Percentiles rank a stretch among this genome's conserved stretches.
These are phyloP conservation scores for Penicillium sp. DNA, from an alignment of 2,329 filamentous ascomycete species.

Conservation along the genomic window DNA sequence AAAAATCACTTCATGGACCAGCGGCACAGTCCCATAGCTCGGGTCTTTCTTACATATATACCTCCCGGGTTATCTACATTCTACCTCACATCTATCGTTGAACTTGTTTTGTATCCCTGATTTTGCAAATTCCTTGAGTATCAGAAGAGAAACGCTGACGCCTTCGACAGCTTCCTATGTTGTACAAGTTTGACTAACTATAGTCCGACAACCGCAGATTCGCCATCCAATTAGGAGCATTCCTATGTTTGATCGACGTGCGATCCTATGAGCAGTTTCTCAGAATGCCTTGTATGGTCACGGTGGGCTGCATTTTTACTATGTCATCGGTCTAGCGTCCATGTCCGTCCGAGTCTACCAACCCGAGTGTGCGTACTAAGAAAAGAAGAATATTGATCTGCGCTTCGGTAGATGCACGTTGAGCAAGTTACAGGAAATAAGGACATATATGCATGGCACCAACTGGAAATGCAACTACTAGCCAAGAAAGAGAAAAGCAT, in stretches of 20 bases:
- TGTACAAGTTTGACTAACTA: constrained; percentile 50
- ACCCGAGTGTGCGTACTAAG: constrained; percentile 58
- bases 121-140: neutral
- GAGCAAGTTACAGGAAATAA: constrained; percentile 44
- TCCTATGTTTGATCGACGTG: constrained; percentile 58
- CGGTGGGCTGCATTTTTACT: constrained; percentile 53
- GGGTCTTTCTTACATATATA: neutral
- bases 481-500: neutral
- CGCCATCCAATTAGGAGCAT: constrained; percentile 59
- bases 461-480: neutral
- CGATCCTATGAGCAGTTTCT: constrained; percentile 58
- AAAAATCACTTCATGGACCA: neutral
- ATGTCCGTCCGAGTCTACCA: constrained; percentile 61
- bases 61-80: neutral
- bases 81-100: no score
- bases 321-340: constrained; percentile 48
- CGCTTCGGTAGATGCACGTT: constrained; percentile 54
- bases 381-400: constrained; percentile 58
- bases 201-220: constrained; percentile 60
- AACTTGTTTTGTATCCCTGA: neutral
- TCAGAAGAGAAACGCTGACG: neutral
- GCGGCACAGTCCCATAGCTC: neutral
- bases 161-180: constrained; percentile 41
- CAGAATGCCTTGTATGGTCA: constrained; percentile 56
- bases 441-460: constrained; percentile 1